These are phyloP conservation scores for Spongospora subterranea DNA, from an alignment of 208 protist genomes.

Conservation along the genomic window DNA sequence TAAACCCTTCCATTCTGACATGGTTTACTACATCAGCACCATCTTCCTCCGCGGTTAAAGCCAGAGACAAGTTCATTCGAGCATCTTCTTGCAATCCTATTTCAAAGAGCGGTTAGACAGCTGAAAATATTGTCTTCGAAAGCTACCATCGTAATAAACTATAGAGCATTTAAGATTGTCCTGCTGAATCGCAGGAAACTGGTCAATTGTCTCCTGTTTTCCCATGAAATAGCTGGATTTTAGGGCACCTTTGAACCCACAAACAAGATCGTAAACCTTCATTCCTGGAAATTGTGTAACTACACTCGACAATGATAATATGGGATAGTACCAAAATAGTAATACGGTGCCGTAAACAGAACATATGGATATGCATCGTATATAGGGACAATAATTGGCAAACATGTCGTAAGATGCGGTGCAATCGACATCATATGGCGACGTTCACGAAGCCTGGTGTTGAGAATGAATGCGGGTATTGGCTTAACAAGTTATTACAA, in stretches of 20 bases:
- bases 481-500: neutral
- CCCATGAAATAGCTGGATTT: conserved; percentile 82
- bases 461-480: neutral
- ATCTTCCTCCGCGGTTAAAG: conserved; percentile 86
- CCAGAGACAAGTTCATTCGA: conserved; percentile 88
- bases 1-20: conserved; percentile 70
- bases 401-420: neutral
- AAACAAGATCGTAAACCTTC: conserved; percentile 59
- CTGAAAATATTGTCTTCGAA: conserved; percentile 86
- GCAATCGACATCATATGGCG: conserved; percentile 45
- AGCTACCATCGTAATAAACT: conserved; percentile 82
- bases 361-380: conserved; percentile 11
- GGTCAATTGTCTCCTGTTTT: conserved; percentile 79
- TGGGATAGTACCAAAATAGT: conserved; percentile 83
- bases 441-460: conserved; percentile 50
- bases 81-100: conserved; percentile 87
- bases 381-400: conserved; percentile 55
- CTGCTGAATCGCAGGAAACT: conserved; percentile 75
- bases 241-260: conserved; percentile 74
- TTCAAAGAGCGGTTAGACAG: neutral
- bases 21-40: conserved; percentile 91
- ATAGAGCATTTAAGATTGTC: conserved; percentile 53
- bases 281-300: conserved; percentile 58
- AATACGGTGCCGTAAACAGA: conserved; percentile 69
- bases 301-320: conserved; percentile 79